Percentiles rank a stretch among this genome's conserved stretches.
Evolutionary conservation across 257 asterid genomes (phyloP).

Genomic region (Nicotiana attenuata): DNA sequence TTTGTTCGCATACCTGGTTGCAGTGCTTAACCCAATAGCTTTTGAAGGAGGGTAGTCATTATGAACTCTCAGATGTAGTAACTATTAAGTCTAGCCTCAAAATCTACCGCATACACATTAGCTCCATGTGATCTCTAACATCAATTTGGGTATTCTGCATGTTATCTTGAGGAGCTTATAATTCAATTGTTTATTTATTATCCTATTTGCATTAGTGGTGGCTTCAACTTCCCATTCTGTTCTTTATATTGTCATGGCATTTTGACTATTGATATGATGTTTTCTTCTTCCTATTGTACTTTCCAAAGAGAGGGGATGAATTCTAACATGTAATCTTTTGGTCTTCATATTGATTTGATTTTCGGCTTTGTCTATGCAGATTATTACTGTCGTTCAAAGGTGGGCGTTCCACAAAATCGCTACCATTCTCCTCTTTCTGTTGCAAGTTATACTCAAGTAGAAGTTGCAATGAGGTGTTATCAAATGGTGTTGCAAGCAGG

Average conservation of each 20-base stretch:
- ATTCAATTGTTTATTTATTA: not conserved
- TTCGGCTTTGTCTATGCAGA: constrained; percentile 19
- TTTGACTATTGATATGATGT: not conserved
- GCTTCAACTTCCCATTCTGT: not conserved
- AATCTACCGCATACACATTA: not conserved
- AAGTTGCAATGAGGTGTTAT: constrained; percentile 24
- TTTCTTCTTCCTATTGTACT: not conserved
- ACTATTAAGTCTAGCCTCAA: not conserved
- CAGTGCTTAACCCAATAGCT: not conserved
- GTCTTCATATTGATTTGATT: not conserved
- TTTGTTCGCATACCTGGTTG: not conserved
- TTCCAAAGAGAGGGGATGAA: not conserved
- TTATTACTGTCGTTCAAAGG: constrained; percentile 34
- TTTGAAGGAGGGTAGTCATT: not conserved
- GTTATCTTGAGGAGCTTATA: not conserved
- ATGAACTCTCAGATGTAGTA: not conserved
- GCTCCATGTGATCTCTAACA: not conserved
- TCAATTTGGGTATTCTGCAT: not conserved
- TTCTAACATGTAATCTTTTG: not conserved
- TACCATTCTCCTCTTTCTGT: constrained; percentile 7
- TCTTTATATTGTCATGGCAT: not conserved
- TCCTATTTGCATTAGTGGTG: not conserved
- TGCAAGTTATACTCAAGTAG: constrained; percentile 20
- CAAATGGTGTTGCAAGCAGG: constrained; percentile 19
- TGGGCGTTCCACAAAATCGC: constrained; percentile 22